Percentiles rank a stretch among this genome's conserved stretches.
Evolutionary conservation across 1,284 basidiomycete genomes (phyloP).

Genomic region (Ganoderma meredithae): DNA sequence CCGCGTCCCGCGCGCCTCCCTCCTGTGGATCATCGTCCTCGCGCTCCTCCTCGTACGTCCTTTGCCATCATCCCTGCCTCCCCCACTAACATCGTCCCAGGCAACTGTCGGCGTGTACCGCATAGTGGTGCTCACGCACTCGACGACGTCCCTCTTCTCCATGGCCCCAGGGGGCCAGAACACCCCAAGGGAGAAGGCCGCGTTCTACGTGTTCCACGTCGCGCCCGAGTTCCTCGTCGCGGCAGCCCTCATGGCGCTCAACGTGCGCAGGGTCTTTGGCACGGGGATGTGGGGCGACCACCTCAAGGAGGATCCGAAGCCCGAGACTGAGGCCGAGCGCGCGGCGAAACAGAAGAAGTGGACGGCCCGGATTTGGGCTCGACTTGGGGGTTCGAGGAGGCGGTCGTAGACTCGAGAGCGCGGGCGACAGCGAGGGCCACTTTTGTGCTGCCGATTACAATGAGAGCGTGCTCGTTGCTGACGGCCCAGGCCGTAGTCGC

Average conservation of each 20-base stretch:
- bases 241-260: constrained; percentile 43
- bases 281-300: constrained; percentile 47
- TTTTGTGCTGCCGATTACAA: too few relatives aligned
- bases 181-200: constrained; percentile 39
- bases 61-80: too few relatives aligned
- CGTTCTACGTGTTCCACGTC: constrained; percentile 54
- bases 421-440: too few relatives aligned
- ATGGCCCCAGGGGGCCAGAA: constrained; percentile 22
- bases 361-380: background rate
- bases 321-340: background rate
- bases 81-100: background rate
- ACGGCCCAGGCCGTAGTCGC: too few relatives aligned
- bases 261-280: constrained; percentile 47
- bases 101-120: constrained; percentile 14
- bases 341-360: background rate
- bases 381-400: background rate
- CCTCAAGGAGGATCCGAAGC: constrained; percentile 12
- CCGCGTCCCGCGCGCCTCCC: constrained; percentile 18
- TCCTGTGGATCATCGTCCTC: constrained; percentile 15
- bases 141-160: constrained; percentile 18
- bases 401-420: background rate
- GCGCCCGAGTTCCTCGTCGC: constrained; percentile 51
- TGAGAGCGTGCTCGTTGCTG: too few relatives aligned
- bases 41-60: constrained; percentile 20
- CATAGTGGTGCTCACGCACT: constrained; percentile 11